Conservation (phyloP, 345 rosid genomes). For the Dipteronia dyeriana region DNA sequence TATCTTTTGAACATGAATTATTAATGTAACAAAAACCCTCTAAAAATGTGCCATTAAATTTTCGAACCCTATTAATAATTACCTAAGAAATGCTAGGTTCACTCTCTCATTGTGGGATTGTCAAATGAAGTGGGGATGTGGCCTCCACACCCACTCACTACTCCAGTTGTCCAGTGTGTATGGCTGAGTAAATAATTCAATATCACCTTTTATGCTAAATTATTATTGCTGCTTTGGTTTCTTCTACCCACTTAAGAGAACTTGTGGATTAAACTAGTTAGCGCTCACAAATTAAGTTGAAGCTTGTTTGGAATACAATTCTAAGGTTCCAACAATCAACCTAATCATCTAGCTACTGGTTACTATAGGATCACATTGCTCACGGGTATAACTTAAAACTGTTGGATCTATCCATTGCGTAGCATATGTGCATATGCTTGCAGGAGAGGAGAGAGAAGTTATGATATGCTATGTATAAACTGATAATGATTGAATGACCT, state of each 20-base stretch:
- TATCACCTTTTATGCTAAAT: conserved; percentile 13
- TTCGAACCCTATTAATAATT: no score
- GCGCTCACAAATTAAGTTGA: neutral
- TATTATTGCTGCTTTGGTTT: conserved; percentile 1
- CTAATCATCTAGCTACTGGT: no score
- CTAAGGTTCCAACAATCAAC: neutral
- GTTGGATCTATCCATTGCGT: no score
- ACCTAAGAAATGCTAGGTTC: neutral
- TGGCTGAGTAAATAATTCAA: neutral
- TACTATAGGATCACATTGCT: no score
- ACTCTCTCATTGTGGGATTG: neutral
- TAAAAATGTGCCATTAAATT: no score
- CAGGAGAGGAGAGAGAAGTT: neutral
- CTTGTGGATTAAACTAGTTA: no score
- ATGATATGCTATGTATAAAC: neutral
- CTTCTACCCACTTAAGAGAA: neutral
- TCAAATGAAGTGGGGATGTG: conserved; percentile 29
- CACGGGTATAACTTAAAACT: no score
- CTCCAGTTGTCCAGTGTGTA: neutral
- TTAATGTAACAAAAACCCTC: no score
- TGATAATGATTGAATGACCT: conserved; percentile 31
- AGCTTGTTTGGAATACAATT: neutral
- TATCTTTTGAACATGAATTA: no score
- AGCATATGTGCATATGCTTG: neutral
- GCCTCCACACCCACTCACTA: conserved; percentile 15